Conservation (phyloP, 352 stramenopile species). For the Poterioochromonas sp. region DNA sequence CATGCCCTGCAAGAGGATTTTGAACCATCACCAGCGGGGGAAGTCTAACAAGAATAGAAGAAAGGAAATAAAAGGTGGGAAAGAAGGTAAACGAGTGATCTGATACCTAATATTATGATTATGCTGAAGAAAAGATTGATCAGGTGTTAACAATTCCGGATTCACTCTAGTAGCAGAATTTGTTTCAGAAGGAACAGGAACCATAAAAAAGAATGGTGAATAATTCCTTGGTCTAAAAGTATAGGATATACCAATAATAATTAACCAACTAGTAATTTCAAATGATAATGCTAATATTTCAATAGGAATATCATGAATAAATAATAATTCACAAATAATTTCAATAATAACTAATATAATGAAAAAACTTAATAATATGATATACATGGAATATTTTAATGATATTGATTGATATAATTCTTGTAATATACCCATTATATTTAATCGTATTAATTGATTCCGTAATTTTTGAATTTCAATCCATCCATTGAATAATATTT, state of each 20-base stretch:
- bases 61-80: background rate
- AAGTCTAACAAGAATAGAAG: background rate
- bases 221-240: background rate
- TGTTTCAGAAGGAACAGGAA: background rate
- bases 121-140: background rate
- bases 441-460: background rate
- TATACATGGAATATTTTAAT: background rate
- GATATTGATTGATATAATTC: background rate
- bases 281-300: background rate
- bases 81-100: background rate
- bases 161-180: background rate
- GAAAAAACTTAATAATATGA: background rate
- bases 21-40: background rate
- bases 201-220: slow-evolving; percentile 12
- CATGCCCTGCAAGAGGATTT: too few relatives aligned
- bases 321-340: background rate
- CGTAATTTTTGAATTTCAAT: background rate
- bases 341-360: background rate
- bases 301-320: background rate
- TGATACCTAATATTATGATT: background rate
- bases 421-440: background rate
- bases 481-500: background rate
- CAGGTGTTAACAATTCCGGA: background rate
- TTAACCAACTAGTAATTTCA: background rate
- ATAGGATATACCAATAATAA: background rate